These are phyloP conservation scores for Podospora comata DNA, from an alignment of 495 filamentous ascomycete species.

Conservation along the genomic window DNA sequence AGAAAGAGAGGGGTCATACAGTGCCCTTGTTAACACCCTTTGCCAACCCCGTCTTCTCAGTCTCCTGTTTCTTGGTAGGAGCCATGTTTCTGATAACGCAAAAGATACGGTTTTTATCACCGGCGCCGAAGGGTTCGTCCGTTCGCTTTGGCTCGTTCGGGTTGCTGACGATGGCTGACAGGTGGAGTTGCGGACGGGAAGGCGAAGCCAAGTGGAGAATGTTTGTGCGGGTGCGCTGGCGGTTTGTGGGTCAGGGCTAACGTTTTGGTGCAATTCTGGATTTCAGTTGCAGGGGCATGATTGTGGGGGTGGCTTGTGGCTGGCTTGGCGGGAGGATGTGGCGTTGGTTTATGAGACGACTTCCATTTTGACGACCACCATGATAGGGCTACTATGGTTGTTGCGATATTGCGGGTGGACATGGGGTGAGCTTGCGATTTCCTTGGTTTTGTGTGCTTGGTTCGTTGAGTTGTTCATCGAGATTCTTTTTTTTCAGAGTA, in stretches of 20 bases:
- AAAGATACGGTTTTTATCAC: not conserved
- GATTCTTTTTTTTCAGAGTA: not conserved
- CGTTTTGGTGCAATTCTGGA: not conserved
- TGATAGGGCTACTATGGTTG: not conserved
- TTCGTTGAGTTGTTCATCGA: not conserved
- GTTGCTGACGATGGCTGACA: not conserved
- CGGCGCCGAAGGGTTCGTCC: slow-evolving; percentile 15
- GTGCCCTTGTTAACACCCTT: slow-evolving; percentile 83
- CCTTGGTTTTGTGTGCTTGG: not conserved
- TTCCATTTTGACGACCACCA: not conserved
- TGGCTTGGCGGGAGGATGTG: not conserved
- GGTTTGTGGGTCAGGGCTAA: not conserved
- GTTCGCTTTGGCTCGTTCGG: slow-evolving; percentile 15
- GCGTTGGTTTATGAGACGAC: not conserved
- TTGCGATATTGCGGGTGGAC: not conserved
- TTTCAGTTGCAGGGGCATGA: not conserved
- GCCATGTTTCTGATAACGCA: slow-evolving; percentile 30
- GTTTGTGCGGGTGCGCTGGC: slow-evolving; percentile 9
- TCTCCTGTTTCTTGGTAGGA: slow-evolving; percentile 30
- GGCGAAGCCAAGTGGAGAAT: slow-evolving; percentile 1
- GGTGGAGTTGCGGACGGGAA: slow-evolving; percentile 9
- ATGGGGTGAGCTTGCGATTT: not conserved
- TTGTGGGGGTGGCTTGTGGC: slow-evolving; percentile 10
- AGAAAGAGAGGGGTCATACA: slow-evolving; percentile 54
- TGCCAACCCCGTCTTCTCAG: slow-evolving; percentile 65